phyloP scores from a whole-genome alignment of 1,284 basidiomycete species.

The Boletellus deceptivus region DNA sequence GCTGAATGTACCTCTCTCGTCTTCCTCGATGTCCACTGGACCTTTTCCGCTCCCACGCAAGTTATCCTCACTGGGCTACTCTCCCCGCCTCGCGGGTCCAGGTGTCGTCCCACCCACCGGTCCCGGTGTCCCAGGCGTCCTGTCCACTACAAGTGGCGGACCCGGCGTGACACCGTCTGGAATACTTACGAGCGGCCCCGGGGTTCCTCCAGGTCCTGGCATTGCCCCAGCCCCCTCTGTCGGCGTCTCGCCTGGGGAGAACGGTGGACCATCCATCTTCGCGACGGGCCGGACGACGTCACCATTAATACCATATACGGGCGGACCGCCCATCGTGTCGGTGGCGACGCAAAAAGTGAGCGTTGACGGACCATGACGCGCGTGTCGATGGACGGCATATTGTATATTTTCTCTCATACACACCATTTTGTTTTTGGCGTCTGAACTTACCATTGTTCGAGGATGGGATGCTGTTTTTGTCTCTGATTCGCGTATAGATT shows the following conservation, averaged over 20 bases:
- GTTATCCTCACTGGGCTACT: constrained; percentile 25
- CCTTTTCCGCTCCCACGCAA: constrained; percentile 27
- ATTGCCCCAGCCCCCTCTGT: constrained; percentile 23
- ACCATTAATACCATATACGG: constrained; percentile 25
- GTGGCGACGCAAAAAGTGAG: constrained; percentile 20
- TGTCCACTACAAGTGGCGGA: constrained; percentile 16
- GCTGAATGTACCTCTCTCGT: constrained; percentile 13
- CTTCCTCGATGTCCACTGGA: constrained; percentile 21
- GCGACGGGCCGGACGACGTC: constrained; percentile 21
- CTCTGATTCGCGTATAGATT: constrained; percentile 9
- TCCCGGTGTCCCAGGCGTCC: constrained; percentile 24
- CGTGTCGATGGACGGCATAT: not conserved
- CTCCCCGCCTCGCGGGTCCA: constrained; percentile 31
- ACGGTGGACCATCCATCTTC: constrained; percentile 15
- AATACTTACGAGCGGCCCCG: constrained; percentile 31
- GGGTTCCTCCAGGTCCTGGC: constrained; percentile 30
- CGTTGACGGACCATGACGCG: constrained; percentile 18
- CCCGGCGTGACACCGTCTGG: constrained; percentile 23
- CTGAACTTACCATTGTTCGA: not conserved
- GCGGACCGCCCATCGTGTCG: constrained; percentile 3
- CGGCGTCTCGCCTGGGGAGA: constrained; percentile 16
- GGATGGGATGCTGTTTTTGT: not conserved
- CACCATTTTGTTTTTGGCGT: not conserved
- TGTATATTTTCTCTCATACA: constrained; percentile 1
- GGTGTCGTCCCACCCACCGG: constrained; percentile 30